Base-by-base conservation (phyloP, 805 yeast genomes). In the Isabelozyma pseudorhagii region DNA sequence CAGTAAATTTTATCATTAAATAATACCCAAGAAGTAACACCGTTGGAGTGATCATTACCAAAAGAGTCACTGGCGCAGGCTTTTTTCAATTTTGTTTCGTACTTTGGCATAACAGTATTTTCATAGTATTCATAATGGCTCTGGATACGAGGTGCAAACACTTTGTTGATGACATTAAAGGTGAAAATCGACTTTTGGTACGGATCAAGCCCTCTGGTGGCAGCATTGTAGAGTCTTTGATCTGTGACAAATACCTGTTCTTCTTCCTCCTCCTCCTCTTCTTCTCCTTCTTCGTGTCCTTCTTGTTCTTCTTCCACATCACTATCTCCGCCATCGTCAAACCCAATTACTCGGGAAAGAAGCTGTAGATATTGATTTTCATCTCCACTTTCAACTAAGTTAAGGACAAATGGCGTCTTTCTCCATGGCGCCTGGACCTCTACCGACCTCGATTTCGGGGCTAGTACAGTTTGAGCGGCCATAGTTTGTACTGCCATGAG, bases 71-170 rank as follows among this genome's bases (percentile, higher is more conserved):
- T 61, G 15, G 50, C 42, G 55, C 66, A 71, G 48, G 51, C 61
- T 52, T 51, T 45, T 14, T 25, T n/a, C 54, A 62, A 51, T 49
- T 59, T 15, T 29, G 38, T 47, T 46, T 50, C 48, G 53, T 52
- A 61, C 2, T 52, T 38, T 0, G 78, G 70, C n/a, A 57, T 52
- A 0, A 77, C 67, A 0, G 61, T 51, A 1, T 64, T 54, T 2
- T 60, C 63, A 58, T 80, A 89, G 59, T 78, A 71, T 46, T 77
- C 75, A 59, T 75, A 85, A 48, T 88, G 88, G 1, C 91, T 70
- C 58, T 82, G 81, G 28, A 90, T 74, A 44, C 84, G 71, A 3
- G 96, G 90, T 1, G 88, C 68, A 48, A 75, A 63, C 29, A 75
- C 66, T 43, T 83, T 77, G 47, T 79, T 64, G 0, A 77, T 76